A percentile compares a stretch with the other conserved stretches of the same genome.
Evolutionary conservation across 2,329 filamentous ascomycete genomes (phyloP).

Genomic region (Aspergillus quadrilineatus): DNA sequence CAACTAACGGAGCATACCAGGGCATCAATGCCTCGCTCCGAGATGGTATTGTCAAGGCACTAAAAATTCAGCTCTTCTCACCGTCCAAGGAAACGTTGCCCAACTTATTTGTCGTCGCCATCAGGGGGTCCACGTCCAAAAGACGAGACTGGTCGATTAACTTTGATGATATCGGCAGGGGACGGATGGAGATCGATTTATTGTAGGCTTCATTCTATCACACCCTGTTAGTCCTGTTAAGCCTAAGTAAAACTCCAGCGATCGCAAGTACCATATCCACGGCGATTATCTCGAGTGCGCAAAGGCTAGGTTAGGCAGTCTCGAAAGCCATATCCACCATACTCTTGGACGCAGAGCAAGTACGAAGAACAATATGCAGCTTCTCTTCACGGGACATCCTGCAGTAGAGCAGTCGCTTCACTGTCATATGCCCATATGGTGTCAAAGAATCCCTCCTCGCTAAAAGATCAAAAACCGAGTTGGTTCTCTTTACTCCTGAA

Average conservation of each 20-base stretch:
- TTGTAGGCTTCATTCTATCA: neutral
- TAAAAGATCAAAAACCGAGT: neutral
- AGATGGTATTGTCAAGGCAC: slow-evolving; percentile 11
- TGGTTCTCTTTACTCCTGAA: neutral
- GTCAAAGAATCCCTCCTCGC: neutral
- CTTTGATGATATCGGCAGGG: slow-evolving; percentile 10
- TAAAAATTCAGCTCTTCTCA: slow-evolving; percentile 3
- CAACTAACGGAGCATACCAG: neutral
- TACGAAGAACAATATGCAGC: slow-evolving; percentile 17
- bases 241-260: neutral
- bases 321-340: slow-evolving; percentile 2
- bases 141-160: slow-evolving; percentile 11
- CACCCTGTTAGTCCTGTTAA: neutral
- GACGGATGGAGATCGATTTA: slow-evolving; percentile 6
- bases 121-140: slow-evolving; percentile 13
- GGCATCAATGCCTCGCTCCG: slow-evolving; percentile 4
- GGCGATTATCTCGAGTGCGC: slow-evolving; percentile 10
- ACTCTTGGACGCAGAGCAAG: neutral
- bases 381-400: slow-evolving; percentile 82
- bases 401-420: slow-evolving; percentile 78
- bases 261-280: slow-evolving; percentile 1
- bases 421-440: slow-evolving; percentile 78
- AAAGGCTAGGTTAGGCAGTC: slow-evolving; percentile 5
- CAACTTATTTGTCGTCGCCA: slow-evolving; percentile 4
- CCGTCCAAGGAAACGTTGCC: neutral